Evolutionary conservation across 768 basidiomycete species (phyloP).

Genomic region (Suillus weaverae): DNA sequence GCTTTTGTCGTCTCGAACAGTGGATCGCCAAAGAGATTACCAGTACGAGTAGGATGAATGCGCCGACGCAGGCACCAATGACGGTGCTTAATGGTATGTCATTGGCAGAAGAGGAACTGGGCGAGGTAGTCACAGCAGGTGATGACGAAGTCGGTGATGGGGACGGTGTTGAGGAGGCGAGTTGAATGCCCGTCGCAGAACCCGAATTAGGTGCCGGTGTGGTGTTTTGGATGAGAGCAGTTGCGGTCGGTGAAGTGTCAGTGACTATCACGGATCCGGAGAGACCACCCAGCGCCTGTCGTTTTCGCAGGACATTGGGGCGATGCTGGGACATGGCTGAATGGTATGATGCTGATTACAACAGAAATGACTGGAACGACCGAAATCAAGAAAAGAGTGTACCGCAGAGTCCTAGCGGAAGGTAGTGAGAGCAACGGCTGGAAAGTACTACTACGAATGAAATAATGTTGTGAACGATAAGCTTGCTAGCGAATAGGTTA

Average conservation of each 20-base stretch:
- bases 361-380: conserved; percentile 8
- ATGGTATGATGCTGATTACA: neutral
- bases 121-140: conserved; percentile 12
- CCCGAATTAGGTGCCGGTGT: neutral
- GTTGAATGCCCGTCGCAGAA: conserved; percentile 15
- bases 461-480: neutral
- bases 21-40: conserved; percentile 53
- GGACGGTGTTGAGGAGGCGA: conserved; percentile 10
- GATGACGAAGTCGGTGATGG: conserved; percentile 2
- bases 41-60: conserved; percentile 50
- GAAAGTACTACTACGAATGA: neutral
- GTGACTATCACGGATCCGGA: conserved; percentile 27
- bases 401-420: conserved; percentile 19
- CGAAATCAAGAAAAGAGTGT: conserved; percentile 21
- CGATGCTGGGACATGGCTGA: conserved; percentile 19
- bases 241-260: conserved; percentile 26
- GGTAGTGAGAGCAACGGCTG: conserved; percentile 14
- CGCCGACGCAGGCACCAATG: conserved; percentile 62
- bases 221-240: conserved; percentile 24
- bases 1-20: conserved; percentile 46
- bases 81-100: conserved; percentile 47
- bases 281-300: conserved; percentile 10
- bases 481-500: neutral
- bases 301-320: conserved; percentile 15
- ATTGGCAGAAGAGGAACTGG: conserved; percentile 16